phyloP scores from a whole-genome alignment of 208 protist species.

The Histomonas meleagridis region DNA sequence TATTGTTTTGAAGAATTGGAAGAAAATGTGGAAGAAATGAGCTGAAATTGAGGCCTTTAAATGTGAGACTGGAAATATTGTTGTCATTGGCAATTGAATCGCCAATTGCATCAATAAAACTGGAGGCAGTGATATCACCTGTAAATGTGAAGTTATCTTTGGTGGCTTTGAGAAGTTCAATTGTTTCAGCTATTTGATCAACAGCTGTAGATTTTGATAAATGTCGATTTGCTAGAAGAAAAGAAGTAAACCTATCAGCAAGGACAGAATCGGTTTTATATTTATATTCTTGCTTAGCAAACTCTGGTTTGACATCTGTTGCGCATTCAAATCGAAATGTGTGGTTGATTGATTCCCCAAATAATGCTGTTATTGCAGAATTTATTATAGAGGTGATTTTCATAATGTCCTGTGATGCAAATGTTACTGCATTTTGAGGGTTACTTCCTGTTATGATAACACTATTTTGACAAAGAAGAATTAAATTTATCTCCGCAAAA shows the following conservation, averaged over 20 bases:
- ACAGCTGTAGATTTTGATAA: not conserved
- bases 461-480: not conserved
- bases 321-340: not conserved
- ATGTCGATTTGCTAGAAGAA: not conserved
- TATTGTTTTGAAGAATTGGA: not conserved
- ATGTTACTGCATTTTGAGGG: not conserved
- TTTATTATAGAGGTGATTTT: not conserved
- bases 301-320: not conserved
- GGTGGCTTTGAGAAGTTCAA: not conserved
- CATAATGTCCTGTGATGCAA: not conserved
- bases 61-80: not conserved
- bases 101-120: not conserved
- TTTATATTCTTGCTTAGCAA: not conserved
- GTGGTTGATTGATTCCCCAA: not conserved
- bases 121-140: not conserved
- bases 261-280: not conserved
- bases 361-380: not conserved
- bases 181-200: not conserved
- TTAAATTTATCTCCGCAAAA: not conserved
- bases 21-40: not conserved
- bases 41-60: not conserved
- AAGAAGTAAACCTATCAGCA: not conserved
- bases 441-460: not conserved
- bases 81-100: not conserved
- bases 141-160: not conserved